Percentiles rank a stretch among this genome's conserved stretches.
Conservation (phyloP, 768 basidiomycete genomes). For the Boletus vinaceobasis region DNA sequence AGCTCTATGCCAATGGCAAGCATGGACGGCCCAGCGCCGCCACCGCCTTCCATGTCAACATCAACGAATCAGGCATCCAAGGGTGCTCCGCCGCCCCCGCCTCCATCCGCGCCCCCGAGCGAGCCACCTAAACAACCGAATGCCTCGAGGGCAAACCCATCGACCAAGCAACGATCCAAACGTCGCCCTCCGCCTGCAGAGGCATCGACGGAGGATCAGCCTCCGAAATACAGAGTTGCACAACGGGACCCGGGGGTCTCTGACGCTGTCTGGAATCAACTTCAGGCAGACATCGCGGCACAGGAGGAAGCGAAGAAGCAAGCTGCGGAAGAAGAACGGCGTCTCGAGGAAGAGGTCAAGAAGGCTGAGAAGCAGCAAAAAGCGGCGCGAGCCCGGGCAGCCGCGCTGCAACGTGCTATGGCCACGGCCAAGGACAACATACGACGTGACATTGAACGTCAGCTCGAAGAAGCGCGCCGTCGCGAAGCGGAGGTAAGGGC, state of each 20-base stretch:
- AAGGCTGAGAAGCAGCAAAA: slow-evolving; percentile 9
- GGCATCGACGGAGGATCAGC: neutral
- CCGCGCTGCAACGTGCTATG: slow-evolving; percentile 18
- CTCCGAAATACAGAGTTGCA: slow-evolving; percentile 5
- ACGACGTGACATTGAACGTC: slow-evolving; percentile 24
- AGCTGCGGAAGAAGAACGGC: slow-evolving; percentile 19
- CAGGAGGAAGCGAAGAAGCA: slow-evolving; percentile 17
- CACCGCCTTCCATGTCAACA: slow-evolving; percentile 19
- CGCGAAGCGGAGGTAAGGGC: slow-evolving; percentile 24
- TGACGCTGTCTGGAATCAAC: slow-evolving; percentile 50
- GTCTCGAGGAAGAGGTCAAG: slow-evolving; percentile 18
- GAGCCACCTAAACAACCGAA: slow-evolving; percentile 8
- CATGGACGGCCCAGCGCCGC: slow-evolving; percentile 15
- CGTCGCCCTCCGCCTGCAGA: neutral
- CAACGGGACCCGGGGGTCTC: slow-evolving; percentile 51
- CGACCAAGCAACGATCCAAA: neutral
- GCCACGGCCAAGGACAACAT: slow-evolving; percentile 17
- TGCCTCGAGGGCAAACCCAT: neutral
- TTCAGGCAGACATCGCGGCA: slow-evolving; percentile 39
- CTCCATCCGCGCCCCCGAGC: neutral
- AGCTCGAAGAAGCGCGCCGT: slow-evolving; percentile 29
- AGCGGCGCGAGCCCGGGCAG: slow-evolving; percentile 8
- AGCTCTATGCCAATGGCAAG: slow-evolving; percentile 20
- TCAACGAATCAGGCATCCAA: slow-evolving; percentile 20
- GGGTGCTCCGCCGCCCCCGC: slow-evolving; percentile 21